These are phyloP conservation scores for Cystobasidium tubakii DNA, from an alignment of 768 basidiomycete genomes.

Conservation along the genomic window DNA sequence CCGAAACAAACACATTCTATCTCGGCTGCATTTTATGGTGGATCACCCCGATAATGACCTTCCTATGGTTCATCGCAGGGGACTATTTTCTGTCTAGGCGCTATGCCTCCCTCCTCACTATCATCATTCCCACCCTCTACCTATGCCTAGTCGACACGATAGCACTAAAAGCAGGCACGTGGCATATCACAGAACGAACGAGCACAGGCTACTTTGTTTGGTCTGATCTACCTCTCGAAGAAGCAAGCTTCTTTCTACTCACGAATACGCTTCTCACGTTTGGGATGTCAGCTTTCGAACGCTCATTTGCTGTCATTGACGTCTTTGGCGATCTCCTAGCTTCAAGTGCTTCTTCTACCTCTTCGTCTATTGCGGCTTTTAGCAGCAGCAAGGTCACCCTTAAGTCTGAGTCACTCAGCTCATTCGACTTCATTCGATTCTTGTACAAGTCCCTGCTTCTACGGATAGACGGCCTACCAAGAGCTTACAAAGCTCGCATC, in stretches of 20 bases:
- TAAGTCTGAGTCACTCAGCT: not conserved
- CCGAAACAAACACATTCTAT: constrained; percentile 32
- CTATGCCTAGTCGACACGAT: constrained; percentile 31
- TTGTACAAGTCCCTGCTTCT: constrained; percentile 12
- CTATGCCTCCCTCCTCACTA: constrained; percentile 21
- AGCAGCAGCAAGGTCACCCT: not conserved
- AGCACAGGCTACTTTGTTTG: constrained; percentile 23
- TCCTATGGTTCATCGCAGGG: constrained; percentile 32
- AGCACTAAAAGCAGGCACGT: constrained; percentile 22
- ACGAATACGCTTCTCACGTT: constrained; percentile 26
- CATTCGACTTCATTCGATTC: constrained; percentile 17
- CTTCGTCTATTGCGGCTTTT: not conserved
- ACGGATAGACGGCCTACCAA: constrained; percentile 15
- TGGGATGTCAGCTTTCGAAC: constrained; percentile 34
- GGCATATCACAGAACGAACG: constrained; percentile 35
- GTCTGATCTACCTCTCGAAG: constrained; percentile 29
- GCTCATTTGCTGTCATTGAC: constrained; percentile 31
- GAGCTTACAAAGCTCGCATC: constrained; percentile 22
- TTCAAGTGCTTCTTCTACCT: not conserved
- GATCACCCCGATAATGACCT: constrained; percentile 32
- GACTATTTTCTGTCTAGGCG: constrained; percentile 20
- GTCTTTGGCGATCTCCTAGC: constrained; percentile 33
- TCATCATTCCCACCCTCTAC: constrained; percentile 26
- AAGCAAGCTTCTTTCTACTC: constrained; percentile 29
- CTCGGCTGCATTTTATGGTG: constrained; percentile 33